Evolutionary conservation across 1,284 basidiomycete genomes (phyloP).

Genomic region (Calocybe gambosa): DNA sequence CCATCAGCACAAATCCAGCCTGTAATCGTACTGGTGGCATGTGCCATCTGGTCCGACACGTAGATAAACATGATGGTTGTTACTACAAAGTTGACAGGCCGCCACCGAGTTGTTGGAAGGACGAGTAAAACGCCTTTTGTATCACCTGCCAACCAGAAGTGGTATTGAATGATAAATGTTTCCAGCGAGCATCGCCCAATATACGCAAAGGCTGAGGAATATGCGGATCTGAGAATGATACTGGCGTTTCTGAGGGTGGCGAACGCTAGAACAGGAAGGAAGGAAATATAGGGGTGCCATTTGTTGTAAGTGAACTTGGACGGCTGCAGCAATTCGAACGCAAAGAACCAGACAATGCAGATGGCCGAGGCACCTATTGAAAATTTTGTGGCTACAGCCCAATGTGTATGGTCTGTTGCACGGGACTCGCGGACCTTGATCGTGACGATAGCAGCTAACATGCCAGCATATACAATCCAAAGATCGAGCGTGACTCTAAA

Average conservation of each 20-base stretch:
- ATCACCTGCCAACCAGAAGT: slow-evolving; percentile 84
- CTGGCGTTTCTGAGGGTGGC: slow-evolving; percentile 73
- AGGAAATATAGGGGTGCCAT: slow-evolving; percentile 82
- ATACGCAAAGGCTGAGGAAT: slow-evolving; percentile 69
- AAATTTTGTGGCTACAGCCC: slow-evolving; percentile 48
- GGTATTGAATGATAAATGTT: slow-evolving; percentile 86
- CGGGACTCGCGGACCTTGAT: slow-evolving; percentile 73
- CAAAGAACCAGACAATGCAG: slow-evolving; percentile 71
- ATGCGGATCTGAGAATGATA: slow-evolving; percentile 60
- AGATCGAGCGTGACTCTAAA: slow-evolving; percentile 86
- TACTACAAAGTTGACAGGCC: slow-evolving; percentile 70
- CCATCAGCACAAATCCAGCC: slow-evolving; percentile 53
- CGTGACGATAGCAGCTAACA: slow-evolving; percentile 69
- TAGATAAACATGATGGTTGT: slow-evolving; percentile 76
- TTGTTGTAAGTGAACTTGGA: slow-evolving; percentile 81
- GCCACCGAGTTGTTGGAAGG: slow-evolving; percentile 67
- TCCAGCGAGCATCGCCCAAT: slow-evolving; percentile 81
- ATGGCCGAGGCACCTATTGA: slow-evolving; percentile 45
- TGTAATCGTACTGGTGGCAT: slow-evolving; percentile 71
- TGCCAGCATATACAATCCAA: slow-evolving; percentile 83
- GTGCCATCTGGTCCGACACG: slow-evolving; percentile 69
- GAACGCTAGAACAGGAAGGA: slow-evolving; percentile 74
- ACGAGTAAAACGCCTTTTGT: slow-evolving; percentile 80
- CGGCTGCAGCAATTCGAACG: slow-evolving; percentile 70
- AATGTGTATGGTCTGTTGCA: slow-evolving; percentile 64